Conservation (phyloP, 306 rosid species). For the Dalbergia oliveri region DNA sequence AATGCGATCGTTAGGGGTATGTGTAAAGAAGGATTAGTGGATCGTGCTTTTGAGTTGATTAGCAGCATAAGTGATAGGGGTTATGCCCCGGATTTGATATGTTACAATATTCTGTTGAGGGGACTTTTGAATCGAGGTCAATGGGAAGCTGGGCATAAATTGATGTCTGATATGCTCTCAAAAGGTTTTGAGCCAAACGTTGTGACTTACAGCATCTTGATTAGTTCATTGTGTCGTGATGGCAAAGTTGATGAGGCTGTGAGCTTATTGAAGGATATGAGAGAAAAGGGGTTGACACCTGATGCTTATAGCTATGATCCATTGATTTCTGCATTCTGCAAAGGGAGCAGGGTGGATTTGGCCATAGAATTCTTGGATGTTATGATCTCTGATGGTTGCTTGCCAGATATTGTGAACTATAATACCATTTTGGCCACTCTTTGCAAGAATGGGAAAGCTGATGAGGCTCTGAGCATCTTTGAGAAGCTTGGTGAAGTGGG, state of each 20-base stretch:
- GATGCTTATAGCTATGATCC: slow-evolving; percentile 88
- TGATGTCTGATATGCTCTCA: slow-evolving; percentile 62
- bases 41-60: slow-evolving; percentile 73
- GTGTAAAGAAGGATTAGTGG: slow-evolving; percentile 79
- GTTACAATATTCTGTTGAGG: slow-evolving; percentile 70
- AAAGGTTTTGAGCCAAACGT: slow-evolving; percentile 73
- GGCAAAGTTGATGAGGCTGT: slow-evolving; percentile 75
- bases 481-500: slow-evolving; percentile 75
- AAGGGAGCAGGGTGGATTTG: slow-evolving; percentile 69
- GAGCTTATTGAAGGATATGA: slow-evolving; percentile 72
- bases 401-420: slow-evolving; percentile 84
- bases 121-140: slow-evolving; percentile 66
- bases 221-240: slow-evolving; percentile 69
- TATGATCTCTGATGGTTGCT: slow-evolving; percentile 81
- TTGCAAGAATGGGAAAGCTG: slow-evolving; percentile 75
- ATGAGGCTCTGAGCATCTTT: slow-evolving; percentile 73
- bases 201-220: slow-evolving; percentile 75
- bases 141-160: slow-evolving; percentile 73
- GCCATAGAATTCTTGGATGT: slow-evolving; percentile 70
- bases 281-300: slow-evolving; percentile 73
- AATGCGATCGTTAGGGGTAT: slow-evolving; percentile 76
- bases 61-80: slow-evolving; percentile 55
- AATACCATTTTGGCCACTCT: slow-evolving; percentile 75
- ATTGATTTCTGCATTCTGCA: slow-evolving; percentile 75
- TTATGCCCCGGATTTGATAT: slow-evolving; percentile 67